Percentiles rank a stretch among this genome's conserved stretches.
Evolutionary conservation across 805 yeast genomes (phyloP).

Genomic region (Starmerella apicola): DNA sequence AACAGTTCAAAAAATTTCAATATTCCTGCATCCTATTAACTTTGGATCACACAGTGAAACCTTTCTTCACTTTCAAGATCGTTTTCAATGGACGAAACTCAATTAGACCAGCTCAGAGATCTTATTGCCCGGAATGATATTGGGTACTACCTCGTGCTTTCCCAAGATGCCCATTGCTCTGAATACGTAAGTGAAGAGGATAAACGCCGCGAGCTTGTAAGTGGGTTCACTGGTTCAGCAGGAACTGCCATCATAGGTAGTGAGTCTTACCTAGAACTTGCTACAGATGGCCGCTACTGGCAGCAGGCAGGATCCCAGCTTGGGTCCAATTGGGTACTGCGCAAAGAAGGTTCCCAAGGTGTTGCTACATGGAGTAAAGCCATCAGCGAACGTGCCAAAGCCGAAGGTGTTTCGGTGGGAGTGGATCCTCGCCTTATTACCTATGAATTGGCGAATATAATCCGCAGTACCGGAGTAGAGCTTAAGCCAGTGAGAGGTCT

Average conservation of each 20-base stretch:
- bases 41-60: too few relatives aligned
- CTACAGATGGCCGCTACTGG: constrained; percentile 93
- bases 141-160: constrained; percentile 65
- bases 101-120: constrained; percentile 10
- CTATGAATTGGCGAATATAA: constrained; percentile 23
- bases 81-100: constrained; percentile 1
- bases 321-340: constrained; percentile 62
- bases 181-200: constrained; percentile 79
- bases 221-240: constrained; percentile 85
- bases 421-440: constrained; percentile 71
- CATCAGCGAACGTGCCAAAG: constrained; percentile 45
- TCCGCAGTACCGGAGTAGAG: constrained; percentile 29
- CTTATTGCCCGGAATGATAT: constrained; percentile 49
- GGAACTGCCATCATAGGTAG: constrained; percentile 78
- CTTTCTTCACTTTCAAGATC: too few relatives aligned
- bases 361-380: constrained; percentile 72
- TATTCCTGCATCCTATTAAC: too few relatives aligned
- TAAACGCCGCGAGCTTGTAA: constrained; percentile 67
- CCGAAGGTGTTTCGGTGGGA: constrained; percentile 46
- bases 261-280: constrained; percentile 51
- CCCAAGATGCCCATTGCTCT: constrained; percentile 88
- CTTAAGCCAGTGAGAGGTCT: constrained; percentile 52
- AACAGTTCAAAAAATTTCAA: too few relatives aligned
- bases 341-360: constrained; percentile 68
- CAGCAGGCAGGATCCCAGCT: constrained; percentile 79